A percentile compares a stretch with the other conserved stretches of the same genome.
Evolutionary conservation across 352 stramenopile genomes (phyloP).

Genomic region (Phytophthora gonapodyides): DNA sequence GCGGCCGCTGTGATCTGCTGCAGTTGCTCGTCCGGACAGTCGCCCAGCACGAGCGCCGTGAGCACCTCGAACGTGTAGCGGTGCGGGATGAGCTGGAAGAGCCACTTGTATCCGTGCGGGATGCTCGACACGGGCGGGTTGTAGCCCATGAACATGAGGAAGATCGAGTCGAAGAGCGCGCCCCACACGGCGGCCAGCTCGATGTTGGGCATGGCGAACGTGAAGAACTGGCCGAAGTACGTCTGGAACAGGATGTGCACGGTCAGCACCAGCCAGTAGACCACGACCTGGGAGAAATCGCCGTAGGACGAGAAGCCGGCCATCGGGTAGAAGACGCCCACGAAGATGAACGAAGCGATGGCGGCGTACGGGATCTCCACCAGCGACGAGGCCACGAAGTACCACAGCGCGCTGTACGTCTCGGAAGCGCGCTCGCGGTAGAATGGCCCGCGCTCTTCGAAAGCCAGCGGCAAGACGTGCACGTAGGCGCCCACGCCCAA

Average conservation of each 20-base stretch:
- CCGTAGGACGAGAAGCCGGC: slow-evolving; percentile 61
- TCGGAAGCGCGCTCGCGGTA: slow-evolving; percentile 91
- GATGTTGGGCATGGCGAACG: slow-evolving; percentile 53
- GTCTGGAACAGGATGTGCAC: slow-evolving; percentile 51
- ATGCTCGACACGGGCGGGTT: slow-evolving; percentile 48
- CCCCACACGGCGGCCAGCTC: slow-evolving; percentile 50
- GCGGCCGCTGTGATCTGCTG: slow-evolving; percentile 31
- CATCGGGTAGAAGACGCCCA: slow-evolving; percentile 74
- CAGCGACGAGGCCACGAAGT: slow-evolving; percentile 76
- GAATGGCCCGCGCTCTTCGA: slow-evolving; percentile 87
- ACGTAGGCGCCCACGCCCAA: slow-evolving; percentile 70
- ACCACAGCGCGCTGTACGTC: slow-evolving; percentile 89
- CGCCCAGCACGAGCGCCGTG: slow-evolving; percentile 44
- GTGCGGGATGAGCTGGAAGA: slow-evolving; percentile 47
- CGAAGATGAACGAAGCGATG: slow-evolving; percentile 54
- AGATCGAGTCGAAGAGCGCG: slow-evolving; percentile 51
- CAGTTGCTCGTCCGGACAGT: slow-evolving; percentile 44
- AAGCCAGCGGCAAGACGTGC: slow-evolving; percentile 70
- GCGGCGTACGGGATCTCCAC: slow-evolving; percentile 85
- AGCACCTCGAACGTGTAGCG: slow-evolving; percentile 48
- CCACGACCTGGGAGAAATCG: slow-evolving; percentile 34
- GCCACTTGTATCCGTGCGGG: slow-evolving; percentile 52
- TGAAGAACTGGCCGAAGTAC: slow-evolving; percentile 70
- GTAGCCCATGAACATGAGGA: slow-evolving; percentile 64
- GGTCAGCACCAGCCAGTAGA: slow-evolving; percentile 48